A percentile compares a stretch with the other conserved stretches of the same genome.
phyloP scores from a whole-genome alignment of 2,329 filamentous ascomycete species.

The Monosporascus sp. region DNA sequence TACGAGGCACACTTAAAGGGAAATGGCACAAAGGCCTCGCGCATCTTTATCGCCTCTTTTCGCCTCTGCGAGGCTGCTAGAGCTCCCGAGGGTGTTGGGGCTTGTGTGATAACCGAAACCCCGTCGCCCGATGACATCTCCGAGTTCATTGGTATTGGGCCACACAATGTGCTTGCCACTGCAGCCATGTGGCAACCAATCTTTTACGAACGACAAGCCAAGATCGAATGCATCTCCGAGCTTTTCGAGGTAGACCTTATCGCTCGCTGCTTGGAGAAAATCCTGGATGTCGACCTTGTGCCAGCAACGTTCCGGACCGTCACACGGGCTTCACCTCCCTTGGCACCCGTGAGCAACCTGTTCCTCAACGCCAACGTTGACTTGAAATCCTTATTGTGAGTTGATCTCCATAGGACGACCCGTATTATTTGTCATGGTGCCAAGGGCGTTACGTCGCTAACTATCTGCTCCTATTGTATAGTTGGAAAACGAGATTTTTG shows the following conservation, averaged over 20 bases:
- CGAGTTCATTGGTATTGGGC: no score
- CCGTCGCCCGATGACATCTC: no score
- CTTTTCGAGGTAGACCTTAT: slow-evolving; percentile 5
- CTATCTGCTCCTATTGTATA: not conserved
- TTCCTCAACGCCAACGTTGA: slow-evolving; percentile 4
- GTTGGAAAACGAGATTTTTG: slow-evolving; percentile 9
- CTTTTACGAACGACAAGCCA: slow-evolving; percentile 2
- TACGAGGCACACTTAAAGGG: no score
- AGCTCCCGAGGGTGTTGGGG: no score
- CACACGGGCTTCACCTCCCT: not conserved
- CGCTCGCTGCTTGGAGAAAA: slow-evolving; percentile 9
- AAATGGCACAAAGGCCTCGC: no score
- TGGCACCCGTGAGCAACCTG: slow-evolving; percentile 5
- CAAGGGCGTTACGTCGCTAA: not conserved
- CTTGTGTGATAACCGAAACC: not conserved
- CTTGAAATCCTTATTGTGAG: slow-evolving; percentile 7
- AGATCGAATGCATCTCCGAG: slow-evolving; percentile 3
- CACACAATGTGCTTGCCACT: not conserved
- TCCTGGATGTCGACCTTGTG: slow-evolving; percentile 8
- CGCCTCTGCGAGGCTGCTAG: not conserved
- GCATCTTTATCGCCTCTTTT: no score
- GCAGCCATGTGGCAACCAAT: slow-evolving; percentile 8
- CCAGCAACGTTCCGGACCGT: not conserved
- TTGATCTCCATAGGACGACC: not conserved
- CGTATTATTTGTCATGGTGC: no score